phyloP scores from a whole-genome alignment of 2,329 filamentous ascomycete genomes.

The Fusarium mexicanum region DNA sequence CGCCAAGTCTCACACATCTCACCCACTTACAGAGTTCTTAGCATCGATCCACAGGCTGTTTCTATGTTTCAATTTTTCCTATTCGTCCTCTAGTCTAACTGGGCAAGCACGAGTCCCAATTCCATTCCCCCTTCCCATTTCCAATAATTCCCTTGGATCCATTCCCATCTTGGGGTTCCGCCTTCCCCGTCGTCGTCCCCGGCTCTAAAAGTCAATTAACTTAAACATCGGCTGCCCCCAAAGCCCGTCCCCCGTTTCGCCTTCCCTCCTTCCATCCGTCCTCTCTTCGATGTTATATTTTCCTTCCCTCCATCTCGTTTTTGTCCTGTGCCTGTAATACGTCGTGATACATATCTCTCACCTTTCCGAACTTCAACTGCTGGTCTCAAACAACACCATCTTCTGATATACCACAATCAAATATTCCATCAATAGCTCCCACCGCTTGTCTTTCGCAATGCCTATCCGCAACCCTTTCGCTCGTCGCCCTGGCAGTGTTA shows the following conservation, averaged over 20 bases:
- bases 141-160: neutral
- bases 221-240: slow-evolving; percentile 33
- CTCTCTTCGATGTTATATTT: slow-evolving; percentile 11
- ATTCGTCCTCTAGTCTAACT: neutral
- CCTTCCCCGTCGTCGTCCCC: slow-evolving; percentile 28
- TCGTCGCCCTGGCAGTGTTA: slow-evolving; percentile 62
- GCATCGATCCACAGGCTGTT: slow-evolving; percentile 13
- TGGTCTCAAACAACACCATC: slow-evolving; percentile 8
- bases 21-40: slow-evolving; percentile 23
- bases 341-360: neutral
- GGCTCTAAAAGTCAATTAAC: slow-evolving; percentile 35
- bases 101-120: slow-evolving; percentile 5
- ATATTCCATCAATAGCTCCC: slow-evolving; percentile 9
- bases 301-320: slow-evolving; percentile 5
- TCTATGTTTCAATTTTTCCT: neutral
- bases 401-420: slow-evolving; percentile 11
- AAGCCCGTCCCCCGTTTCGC: neutral
- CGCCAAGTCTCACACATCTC: slow-evolving; percentile 22
- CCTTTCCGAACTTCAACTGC: neutral
- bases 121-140: slow-evolving; percentile 1
- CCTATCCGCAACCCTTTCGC: slow-evolving; percentile 79
- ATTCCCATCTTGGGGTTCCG: slow-evolving; percentile 18
- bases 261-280: neutral
- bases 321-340: neutral
- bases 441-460: slow-evolving; percentile 56